Conservation (phyloP, 2,329 filamentous ascomycete genomes). For the Fusarium sp. region DNA sequence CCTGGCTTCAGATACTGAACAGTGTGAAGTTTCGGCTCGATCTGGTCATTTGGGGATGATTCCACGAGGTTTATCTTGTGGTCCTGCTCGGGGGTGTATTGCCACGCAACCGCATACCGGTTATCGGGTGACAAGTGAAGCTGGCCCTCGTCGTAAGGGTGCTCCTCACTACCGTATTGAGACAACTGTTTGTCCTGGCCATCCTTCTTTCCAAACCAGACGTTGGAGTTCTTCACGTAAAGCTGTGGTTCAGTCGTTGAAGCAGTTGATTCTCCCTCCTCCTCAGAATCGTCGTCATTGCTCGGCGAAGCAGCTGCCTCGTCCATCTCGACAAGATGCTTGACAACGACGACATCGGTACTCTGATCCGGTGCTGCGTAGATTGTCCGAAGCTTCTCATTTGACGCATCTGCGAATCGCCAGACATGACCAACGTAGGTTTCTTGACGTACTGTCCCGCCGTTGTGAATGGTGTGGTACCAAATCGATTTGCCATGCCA, state of each 20-base stretch:
- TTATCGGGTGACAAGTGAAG: slow-evolving; percentile 33
- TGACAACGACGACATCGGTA: slow-evolving; percentile 29
- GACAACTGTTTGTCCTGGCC: slow-evolving; percentile 30
- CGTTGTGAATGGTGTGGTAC: slow-evolving; percentile 31
- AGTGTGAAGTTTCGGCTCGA: slow-evolving; percentile 42
- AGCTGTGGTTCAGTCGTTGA: neutral
- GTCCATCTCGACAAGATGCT: slow-evolving; percentile 9
- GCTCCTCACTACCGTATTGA: slow-evolving; percentile 27
- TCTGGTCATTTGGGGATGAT: slow-evolving; percentile 44
- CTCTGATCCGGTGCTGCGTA: slow-evolving; percentile 26
- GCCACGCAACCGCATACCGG: slow-evolving; percentile 37
- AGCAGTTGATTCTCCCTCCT: neutral
- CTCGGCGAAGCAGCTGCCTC: neutral
- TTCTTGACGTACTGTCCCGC: slow-evolving; percentile 22
- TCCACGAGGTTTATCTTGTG: slow-evolving; percentile 38
- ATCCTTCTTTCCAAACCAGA: slow-evolving; percentile 17
- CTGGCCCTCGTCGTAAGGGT: slow-evolving; percentile 32
- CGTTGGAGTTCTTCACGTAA: slow-evolving; percentile 19
- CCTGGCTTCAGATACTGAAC: slow-evolving; percentile 45
- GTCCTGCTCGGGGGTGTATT: slow-evolving; percentile 37
- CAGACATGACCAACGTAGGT: slow-evolving; percentile 41
- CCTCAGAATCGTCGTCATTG: neutral
- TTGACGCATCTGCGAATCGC: slow-evolving; percentile 28
- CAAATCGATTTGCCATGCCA: slow-evolving; percentile 29
- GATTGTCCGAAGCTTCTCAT: slow-evolving; percentile 21